A percentile compares a stretch with the other conserved stretches of the same genome.
Evolutionary conservation across 495 filamentous ascomycete genomes (phyloP).

Genomic region (Glutinoglossum americanum): DNA sequence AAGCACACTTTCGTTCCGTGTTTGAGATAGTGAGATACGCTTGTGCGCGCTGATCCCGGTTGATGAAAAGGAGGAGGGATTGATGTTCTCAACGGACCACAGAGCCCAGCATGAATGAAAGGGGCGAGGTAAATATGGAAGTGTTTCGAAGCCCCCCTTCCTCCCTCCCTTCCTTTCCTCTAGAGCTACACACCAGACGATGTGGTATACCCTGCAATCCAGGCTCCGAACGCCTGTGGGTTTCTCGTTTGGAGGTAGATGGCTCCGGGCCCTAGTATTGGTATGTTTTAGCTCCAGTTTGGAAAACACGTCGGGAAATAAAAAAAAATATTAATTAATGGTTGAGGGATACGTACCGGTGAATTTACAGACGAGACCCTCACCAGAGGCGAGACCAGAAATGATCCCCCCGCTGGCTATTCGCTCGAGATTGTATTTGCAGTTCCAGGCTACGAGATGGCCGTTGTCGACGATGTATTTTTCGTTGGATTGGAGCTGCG

Average conservation of each 20-base stretch:
- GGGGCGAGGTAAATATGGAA: no score
- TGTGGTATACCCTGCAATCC: constrained; percentile 19
- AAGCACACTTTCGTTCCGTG: no score
- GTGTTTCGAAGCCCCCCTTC: no score
- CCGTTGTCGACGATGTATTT: constrained; percentile 89
- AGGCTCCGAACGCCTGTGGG: constrained; percentile 34
- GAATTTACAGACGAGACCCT: constrained; percentile 88
- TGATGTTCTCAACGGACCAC: no score
- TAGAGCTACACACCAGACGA: not conserved
- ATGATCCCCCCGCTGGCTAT: constrained; percentile 79
- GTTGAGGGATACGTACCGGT: constrained; percentile 24
- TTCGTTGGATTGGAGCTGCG: constrained; percentile 53
- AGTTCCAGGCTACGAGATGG: constrained; percentile 93
- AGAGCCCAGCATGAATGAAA: no score
- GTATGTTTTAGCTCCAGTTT: no score
- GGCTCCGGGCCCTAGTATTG: constrained; percentile 53
- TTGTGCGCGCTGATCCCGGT: no score
- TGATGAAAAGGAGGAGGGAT: no score
- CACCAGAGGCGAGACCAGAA: constrained; percentile 50
- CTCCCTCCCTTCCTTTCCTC: not conserved
- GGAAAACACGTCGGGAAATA: no score
- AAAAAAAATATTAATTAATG: no score
- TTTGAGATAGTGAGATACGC: no score
- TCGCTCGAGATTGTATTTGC: constrained; percentile 75
- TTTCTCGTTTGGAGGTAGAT: constrained; percentile 92